Evolutionary conservation across 768 basidiomycete species (phyloP).

Genomic region (Phallus indusiatus): DNA sequence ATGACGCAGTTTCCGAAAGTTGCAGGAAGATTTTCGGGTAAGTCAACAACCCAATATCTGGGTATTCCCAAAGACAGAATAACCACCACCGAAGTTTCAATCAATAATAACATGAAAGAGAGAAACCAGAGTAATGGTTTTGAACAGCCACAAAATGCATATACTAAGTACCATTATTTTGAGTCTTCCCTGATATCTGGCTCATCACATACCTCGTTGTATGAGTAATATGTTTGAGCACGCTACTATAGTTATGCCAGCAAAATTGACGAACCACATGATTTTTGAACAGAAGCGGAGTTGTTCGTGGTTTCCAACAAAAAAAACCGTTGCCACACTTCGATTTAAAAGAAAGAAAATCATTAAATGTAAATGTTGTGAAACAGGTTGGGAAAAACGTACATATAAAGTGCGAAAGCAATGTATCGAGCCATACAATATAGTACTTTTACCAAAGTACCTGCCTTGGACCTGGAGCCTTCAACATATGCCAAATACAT

Average conservation of each 20-base stretch:
- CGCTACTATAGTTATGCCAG: background rate
- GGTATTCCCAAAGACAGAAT: background rate
- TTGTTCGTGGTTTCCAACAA: background rate
- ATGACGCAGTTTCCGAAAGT: background rate
- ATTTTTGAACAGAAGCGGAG: no score
- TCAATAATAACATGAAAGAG: background rate
- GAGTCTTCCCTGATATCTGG: no score
- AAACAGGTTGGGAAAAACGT: background rate
- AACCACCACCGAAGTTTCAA: background rate
- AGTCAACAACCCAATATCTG: background rate
- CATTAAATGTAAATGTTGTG: no score
- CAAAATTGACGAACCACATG: background rate
- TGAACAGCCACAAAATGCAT: background rate
- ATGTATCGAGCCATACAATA: background rate
- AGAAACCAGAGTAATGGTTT: background rate
- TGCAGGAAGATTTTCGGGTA: no score
- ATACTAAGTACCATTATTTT: no score
- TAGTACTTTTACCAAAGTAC: background rate
- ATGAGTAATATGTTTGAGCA: background rate
- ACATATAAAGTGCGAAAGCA: no score
- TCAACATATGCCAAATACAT: no score
- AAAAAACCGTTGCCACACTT: no score
- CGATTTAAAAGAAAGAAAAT: no score
- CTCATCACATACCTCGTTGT: background rate
- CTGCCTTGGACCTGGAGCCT: background rate